Percentiles rank a stretch among this genome's conserved stretches.
These are phyloP conservation scores for Takashimella koratensis DNA, from an alignment of 1,284 basidiomycete species.

Conservation along the genomic window DNA sequence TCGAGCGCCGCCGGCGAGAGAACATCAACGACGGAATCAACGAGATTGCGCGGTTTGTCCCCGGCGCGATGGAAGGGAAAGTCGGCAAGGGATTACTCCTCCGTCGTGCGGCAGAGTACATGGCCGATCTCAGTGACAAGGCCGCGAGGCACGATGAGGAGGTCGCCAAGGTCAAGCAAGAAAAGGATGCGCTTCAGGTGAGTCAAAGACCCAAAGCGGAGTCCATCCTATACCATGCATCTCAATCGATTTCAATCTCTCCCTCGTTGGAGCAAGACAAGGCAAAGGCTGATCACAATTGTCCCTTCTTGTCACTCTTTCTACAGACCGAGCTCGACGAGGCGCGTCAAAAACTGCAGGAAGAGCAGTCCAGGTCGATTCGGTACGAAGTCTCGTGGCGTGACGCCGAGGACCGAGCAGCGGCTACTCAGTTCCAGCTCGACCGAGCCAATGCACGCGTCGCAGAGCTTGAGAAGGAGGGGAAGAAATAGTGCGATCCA, in stretches of 20 bases:
- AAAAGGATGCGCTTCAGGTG: conserved; percentile 32
- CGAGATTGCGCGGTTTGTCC: conserved; percentile 82
- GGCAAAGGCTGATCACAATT: not conserved
- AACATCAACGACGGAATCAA: conserved; percentile 97
- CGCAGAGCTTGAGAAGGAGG: conserved; percentile 36
- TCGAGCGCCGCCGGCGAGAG: conserved; percentile 85
- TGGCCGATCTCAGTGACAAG: conserved; percentile 24
- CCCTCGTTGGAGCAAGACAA: no score
- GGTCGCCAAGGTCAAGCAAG: conserved; percentile 18
- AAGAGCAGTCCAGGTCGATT: conserved; percentile 32
- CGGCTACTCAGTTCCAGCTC: conserved; percentile 36
- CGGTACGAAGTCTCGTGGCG: conserved; percentile 38
- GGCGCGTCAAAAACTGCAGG: conserved; percentile 17
- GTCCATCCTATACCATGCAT: no score
- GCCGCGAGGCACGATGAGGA: conserved; percentile 21
- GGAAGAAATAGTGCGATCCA: conserved; percentile 1
- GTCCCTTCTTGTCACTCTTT: not conserved
- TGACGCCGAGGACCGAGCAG: conserved; percentile 42
- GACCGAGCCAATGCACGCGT: conserved; percentile 39
- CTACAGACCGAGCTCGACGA: conserved; percentile 24
- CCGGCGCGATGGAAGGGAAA: conserved; percentile 56
- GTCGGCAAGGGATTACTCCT: conserved; percentile 39
- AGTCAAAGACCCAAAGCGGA: conserved; percentile 6
- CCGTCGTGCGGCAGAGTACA: conserved; percentile 31
- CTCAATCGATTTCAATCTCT: no score